Base-by-base conservation (phyloP, 371 early-diverging fungal species). In the Circinella umbellata region DNA sequence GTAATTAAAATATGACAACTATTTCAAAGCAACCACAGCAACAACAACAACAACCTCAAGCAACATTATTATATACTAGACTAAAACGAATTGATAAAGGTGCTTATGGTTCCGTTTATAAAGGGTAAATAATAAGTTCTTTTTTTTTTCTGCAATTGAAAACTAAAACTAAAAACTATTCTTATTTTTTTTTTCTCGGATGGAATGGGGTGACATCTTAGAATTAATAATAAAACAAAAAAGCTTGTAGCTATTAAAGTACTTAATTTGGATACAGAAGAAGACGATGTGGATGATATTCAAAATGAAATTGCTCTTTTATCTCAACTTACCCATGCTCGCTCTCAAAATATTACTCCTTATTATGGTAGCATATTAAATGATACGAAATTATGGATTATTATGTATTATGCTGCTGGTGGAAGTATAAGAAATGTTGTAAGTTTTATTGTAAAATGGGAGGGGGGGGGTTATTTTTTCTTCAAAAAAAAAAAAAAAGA, bases 331-430 rank as follows among this genome's bases (percentile, higher is more conserved):
- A 91, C 88, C 48, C 86, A 88, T 66, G 91, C 93, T 59, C 91
- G 93, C 70, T 95, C 96, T 17, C 90, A 92, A 63, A 92, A 95
- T 75, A 96, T 98, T 67, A 97, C 97, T 1, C 92, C 93, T 61
- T 98, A 98, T 78, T 93, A 96, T 80, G 97, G 95, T 42, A 92
- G 94, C 46, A 92, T 94, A 64, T 81, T 99, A 38, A 89, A 94
- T 67, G 95, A 92, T 35, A 95, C 95, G 15, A 95, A 95, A 68
- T 86, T 99, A 48, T 99, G 99, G 98, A 93, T 99, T 70, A 91
- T 98, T 67, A 98, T 99, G 97, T 98, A 98, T 70, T 97, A 93
- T 86, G 98, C 97, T 4, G 96, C 91, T 7, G 98, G 96, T 48
- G 98, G 98, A 15, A 96, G 96, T 68, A 88, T 99, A 61, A 82